Evolutionary conservation across 441 rosid genomes (phyloP), one percentile per base, ranked within the genome.

Genomic region (Codiaeum variegatum): DNA sequence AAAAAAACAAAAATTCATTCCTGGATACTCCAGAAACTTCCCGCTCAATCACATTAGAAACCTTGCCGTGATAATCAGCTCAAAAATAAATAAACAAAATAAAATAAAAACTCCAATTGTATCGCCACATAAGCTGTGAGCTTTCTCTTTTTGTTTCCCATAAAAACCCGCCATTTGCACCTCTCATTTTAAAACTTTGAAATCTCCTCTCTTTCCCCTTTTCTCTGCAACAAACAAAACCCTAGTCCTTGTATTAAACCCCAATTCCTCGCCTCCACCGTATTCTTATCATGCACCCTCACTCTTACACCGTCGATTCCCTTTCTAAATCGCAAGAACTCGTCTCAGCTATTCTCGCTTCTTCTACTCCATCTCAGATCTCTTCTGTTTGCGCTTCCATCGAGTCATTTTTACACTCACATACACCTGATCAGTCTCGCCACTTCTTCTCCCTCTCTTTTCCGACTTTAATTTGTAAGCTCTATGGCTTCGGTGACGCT

Each of bases 381-480:
- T 62, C 86, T 79, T 80, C 93, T 69, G 84, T 84, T 66, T 88
- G 91, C 79, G 74, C 84, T 75, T 81, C 90, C 80, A 74, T 86
- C 72, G 87, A 85, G 60, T 77, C 90, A 69, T 90, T 88, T 81
- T 78, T 88, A 2, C 88, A 77, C 76, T 85, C 90, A 7, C 86
- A 82, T 72, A 66, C 88, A 18, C 88, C 94, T 62, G 94, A 91
- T 76, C 93, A 91, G n/a, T 87, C 85, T 69, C 94, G 97, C 67
- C 88, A 87, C 80, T 91, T 91, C 93, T 89, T 87, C 85, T 89
- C 91, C 74, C 24, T 87, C 70, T 71, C 94, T 62, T 91, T 91
- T 75, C 94, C 94, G 6, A 49, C 83, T 51, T 80, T 91, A 77
- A 87, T 91, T 79, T 84, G 87, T 68, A 88, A 88, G 82, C 85